phyloP scores from a whole-genome alignment of 306 rosid genomes.

The Rosa persica region DNA sequence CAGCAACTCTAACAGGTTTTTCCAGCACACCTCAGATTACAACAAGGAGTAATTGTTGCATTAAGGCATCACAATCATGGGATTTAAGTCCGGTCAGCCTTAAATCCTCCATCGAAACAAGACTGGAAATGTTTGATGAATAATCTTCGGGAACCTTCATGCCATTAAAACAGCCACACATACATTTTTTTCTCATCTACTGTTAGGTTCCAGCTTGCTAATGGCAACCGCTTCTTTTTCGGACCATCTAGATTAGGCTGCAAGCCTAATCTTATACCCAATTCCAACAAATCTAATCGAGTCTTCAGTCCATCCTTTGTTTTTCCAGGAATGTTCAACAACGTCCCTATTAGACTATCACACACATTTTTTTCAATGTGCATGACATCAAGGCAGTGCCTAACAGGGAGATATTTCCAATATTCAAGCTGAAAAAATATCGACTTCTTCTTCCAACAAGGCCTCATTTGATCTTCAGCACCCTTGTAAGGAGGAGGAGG shows the following conservation, averaged over 20 bases:
- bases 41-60: no score
- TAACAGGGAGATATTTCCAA: no score
- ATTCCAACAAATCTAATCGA: neutral
- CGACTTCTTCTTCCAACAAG: neutral
- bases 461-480: neutral
- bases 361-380: no score
- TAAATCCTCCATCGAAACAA: no score
- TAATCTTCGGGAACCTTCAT: no score
- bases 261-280: neutral
- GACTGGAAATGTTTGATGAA: no score
- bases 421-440: neutral
- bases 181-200: neutral
- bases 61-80: no score
- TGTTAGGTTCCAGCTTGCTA: neutral
- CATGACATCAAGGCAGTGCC: no score
- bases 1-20: no score
- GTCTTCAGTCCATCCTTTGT: neutral
- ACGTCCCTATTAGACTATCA: no score
- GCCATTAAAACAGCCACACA: neutral
- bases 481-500: neutral
- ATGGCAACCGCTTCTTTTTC: neutral
- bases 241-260: neutral
- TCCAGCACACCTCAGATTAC: no score
- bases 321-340: neutral
- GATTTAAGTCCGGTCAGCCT: no score